Conservation (phyloP, 2,329 filamentous ascomycete genomes). For the Coleophoma crateriformis region DNA sequence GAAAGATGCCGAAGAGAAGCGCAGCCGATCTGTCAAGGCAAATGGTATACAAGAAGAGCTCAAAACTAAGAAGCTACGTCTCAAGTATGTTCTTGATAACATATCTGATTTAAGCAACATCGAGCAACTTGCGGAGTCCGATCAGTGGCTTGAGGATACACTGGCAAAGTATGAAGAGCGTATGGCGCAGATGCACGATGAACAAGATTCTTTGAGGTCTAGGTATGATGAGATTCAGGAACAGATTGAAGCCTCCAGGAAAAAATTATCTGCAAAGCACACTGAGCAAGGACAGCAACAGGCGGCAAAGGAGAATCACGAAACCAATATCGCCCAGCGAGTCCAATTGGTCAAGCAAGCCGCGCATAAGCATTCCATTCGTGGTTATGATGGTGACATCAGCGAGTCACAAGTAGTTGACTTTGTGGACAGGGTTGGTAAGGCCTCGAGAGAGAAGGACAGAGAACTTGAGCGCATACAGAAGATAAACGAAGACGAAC, state of each 20-base stretch:
- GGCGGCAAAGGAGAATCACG: slow-evolving; percentile 82
- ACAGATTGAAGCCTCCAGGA: slow-evolving; percentile 38
- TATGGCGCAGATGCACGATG: slow-evolving; percentile 58
- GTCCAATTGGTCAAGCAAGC: slow-evolving; percentile 72
- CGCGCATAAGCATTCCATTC: slow-evolving; percentile 70
- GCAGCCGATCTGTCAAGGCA: slow-evolving; percentile 68
- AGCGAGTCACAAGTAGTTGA: slow-evolving; percentile 66
- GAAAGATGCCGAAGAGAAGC: slow-evolving; percentile 54
- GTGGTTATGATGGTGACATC: slow-evolving; percentile 77
- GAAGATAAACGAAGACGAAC: slow-evolving; percentile 66
- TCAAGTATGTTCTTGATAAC: slow-evolving; percentile 62
- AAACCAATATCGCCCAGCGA: slow-evolving; percentile 69
- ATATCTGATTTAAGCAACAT: slow-evolving; percentile 70
- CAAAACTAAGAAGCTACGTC: slow-evolving; percentile 70
- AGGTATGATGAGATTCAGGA: slow-evolving; percentile 62
- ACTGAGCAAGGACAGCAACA: slow-evolving; percentile 71
- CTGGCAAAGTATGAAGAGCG: slow-evolving; percentile 74
- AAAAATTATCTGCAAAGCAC: slow-evolving; percentile 44
- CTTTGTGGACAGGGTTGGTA: slow-evolving; percentile 75
- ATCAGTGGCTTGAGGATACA: slow-evolving; percentile 66
- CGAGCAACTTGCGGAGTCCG: slow-evolving; percentile 71
- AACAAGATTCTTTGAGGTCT: slow-evolving; percentile 56
- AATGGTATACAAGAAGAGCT: slow-evolving; percentile 70
- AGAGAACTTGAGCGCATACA: slow-evolving; percentile 70
- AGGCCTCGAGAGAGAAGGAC: slow-evolving; percentile 72